Evolutionary conservation across 768 basidiomycete species (phyloP).

Genomic region (Gautieria morchelliformis): DNA sequence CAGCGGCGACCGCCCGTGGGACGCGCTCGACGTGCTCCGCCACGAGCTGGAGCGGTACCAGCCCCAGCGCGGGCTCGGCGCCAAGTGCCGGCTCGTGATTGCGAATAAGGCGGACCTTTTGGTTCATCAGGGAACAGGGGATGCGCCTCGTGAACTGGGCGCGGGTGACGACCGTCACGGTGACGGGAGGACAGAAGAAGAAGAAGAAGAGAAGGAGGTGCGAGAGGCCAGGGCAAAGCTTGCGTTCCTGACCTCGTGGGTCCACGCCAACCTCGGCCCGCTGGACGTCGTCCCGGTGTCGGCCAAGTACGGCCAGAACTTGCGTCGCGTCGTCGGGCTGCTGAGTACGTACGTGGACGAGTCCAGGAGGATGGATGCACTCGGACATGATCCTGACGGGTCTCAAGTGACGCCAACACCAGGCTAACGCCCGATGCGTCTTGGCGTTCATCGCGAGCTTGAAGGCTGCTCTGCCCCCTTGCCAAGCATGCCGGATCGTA

Average conservation of each 20-base stretch:
- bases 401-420: background rate
- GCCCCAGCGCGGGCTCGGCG: constrained; percentile 67
- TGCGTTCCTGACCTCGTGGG: background rate
- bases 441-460: background rate
- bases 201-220: constrained; percentile 12
- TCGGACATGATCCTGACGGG: background rate
- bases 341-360: constrained; percentile 60
- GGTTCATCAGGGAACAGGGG: constrained; percentile 17
- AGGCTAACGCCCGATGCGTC: no score
- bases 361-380: constrained; percentile 21
- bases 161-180: no score
- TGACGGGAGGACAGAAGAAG: constrained; percentile 24
- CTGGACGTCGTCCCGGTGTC: constrained; percentile 76
- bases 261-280: constrained; percentile 18
- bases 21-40: constrained; percentile 60
- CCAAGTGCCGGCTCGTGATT: constrained; percentile 69
- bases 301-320: constrained; percentile 79
- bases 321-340: constrained; percentile 54
- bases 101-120: constrained; percentile 94
- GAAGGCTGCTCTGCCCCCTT: background rate
- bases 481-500: background rate
- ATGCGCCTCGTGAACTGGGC: background rate
- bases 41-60: constrained; percentile 83
- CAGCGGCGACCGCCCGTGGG: constrained; percentile 61
- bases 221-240: constrained; percentile 11